Evolutionary conservation across 2,329 filamentous ascomycete species (phyloP), one percentile per base, ranked within the genome.

Genomic region (Lecanosticta acicola): DNA sequence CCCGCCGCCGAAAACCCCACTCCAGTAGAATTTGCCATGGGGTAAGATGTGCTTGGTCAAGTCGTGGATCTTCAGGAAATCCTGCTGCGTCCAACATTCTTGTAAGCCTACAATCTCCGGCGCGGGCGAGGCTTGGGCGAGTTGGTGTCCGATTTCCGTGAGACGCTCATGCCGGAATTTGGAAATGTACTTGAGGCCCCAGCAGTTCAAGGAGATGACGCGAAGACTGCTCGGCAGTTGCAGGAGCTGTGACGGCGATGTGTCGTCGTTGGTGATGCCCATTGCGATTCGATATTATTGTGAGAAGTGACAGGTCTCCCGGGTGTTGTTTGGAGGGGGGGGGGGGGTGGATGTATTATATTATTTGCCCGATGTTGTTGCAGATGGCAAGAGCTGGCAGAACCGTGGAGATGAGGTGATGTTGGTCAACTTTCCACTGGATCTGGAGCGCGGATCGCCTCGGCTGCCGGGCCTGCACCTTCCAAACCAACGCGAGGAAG

Each of bases 71-170:
- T 77, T 78, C 51, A 79, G 73, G 72, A 90, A 94, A 72, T 96
- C 87, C 56, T 85, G 73, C 60, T 89, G 83, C 2, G 86, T 89
- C 84, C 87, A 98, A 72, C 87, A 94, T 74, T 97, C 91, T 69
- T 97, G 91, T 13, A 97, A 74, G n/a, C 85, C 87, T 50, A 96
- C 88, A 59, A 96, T 90, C 51, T 94, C 78, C 20, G 90, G 88
- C 8, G 77, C 65, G 0, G 86, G 86, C 14, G 76, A 70, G 46
- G 80, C 75, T 34, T 74, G 67, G 54, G 87, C 84, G 53, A 97
- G 78, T 53, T 85, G 85, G 53, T 78, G 81, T 43, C 88, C 91
- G 61, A 97, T 96, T 66, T 94, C 87, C 21, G 76, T 69, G 41
- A 97, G 78, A 35, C 93, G 87, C 59, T 85, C 83, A 54, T 78